Base-by-base conservation (phyloP, 192 early-diverging fungal species). In the Kappamyces sp. region DNA sequence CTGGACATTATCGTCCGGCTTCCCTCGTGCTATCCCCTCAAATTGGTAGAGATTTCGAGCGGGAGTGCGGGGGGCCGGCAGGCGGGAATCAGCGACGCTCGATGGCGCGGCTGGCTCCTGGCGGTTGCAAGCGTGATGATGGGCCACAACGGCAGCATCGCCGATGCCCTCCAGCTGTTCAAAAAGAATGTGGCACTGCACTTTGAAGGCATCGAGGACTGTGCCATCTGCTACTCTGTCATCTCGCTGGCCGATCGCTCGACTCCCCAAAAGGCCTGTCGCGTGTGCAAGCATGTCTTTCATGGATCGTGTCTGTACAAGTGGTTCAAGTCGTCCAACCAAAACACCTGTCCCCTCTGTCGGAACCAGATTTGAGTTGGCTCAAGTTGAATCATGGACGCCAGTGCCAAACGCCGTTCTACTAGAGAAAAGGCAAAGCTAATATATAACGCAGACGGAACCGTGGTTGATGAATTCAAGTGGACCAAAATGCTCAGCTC, bases 201-300 rank as follows among this genome's bases (percentile, higher is more conserved):
- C 65, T 96, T 98, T 74, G 86, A 90, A 40, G 96, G 94, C n/a
- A 73, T 94, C 38, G 95, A 97, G 63, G 93, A 97, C 66, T 99
- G 95, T 64, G 84, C 89, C 1, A 97, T 99, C 64, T 98, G 94
- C 74, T 99, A 98, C 66, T 96, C 92, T 31, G 86, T 97, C 47
- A 90, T 99, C 12, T 88, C 91, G 39, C 79, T 90, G 2, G 74
- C 88, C 54, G 94, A 97, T 70, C 77, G 86, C 51, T 83, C 86
- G 10, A 66, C 97, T 51, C 97, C 97, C 5, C 87, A 69, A 51
- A 93, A 93, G 71, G 83, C 84, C 46, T 99, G 97, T 73, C 72
- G 76, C 42, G 95, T 92, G 0, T 99, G 97, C 69, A 95, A 97
- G 67, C 86, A 99, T 67, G 79, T 83, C 58, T 99, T 94, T 83